Evolutionary conservation across 2,329 filamentous ascomycete genomes (phyloP), one percentile per base, ranked within the genome.

Genomic region (Fusarium cicatricum): DNA sequence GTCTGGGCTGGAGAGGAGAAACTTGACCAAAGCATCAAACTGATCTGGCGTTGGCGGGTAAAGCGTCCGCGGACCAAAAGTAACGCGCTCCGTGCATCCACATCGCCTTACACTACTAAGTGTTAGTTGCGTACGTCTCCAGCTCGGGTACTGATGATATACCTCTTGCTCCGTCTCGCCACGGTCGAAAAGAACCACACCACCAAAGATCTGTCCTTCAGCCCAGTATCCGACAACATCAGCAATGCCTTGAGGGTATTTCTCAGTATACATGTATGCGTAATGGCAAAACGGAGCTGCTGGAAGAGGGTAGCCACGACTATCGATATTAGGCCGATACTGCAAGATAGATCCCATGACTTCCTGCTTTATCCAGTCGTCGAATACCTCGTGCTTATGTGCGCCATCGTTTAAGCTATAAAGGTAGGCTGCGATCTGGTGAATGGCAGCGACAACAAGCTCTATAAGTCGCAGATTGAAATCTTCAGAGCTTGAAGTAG

Each of bases 401-500:
- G 33, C 33, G 1, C 7, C 10, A 0, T 49, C 43, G 1, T 45
- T 54, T 0, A 50, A 3, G 0, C 34, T 29, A 10, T 56, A 53
- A 0, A 55, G 34, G 4, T 52, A 11, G 1, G 41, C 58, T 0
- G 44, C 47, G 0, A 56, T 55, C 4, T 55, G 58, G 0, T 62
- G 60, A 12, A 51, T 56, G 0, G 58, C 28, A 0, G 55, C 46
- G 0, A 49, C 60, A 0, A 63, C 16, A 1, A 62, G 39, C 19
- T 62, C 60, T 0, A 63, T 12, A 3, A 63, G 19, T 1, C 58
- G 40, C 0, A 63, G 2, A 8, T 62, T 32, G 1, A 52, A 62
- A 0, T 7, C 9, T 0, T 15, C 11, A 1, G 57, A 54, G 11
- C 37, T 1, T 0, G 15, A 5, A 0, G 2, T 2, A 2, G 52